phyloP scores from a whole-genome alignment of 352 stramenopile species.

The Pythium grandisporangium region DNA sequence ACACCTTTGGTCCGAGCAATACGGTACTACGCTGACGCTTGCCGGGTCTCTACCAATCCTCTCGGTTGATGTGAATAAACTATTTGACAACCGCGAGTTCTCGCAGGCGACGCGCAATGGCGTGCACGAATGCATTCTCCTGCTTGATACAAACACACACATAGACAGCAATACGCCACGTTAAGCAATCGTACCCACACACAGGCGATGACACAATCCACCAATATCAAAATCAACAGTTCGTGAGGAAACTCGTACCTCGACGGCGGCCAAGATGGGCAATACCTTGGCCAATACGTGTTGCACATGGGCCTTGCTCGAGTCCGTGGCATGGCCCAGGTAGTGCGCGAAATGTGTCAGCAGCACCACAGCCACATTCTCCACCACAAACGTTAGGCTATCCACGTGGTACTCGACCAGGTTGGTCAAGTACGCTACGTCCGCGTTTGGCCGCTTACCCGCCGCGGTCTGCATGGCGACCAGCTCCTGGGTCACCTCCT shows the following conservation, averaged over 20 bases:
- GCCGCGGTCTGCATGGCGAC: neutral
- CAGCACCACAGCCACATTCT: slow-evolving; percentile 72
- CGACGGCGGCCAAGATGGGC: slow-evolving; percentile 43
- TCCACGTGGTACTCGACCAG: slow-evolving; percentile 72
- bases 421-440: slow-evolving; percentile 31
- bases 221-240: too few species aligned
- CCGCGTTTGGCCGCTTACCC: slow-evolving; percentile 7
- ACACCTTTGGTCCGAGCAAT: too few species aligned
- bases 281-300: slow-evolving; percentile 65
- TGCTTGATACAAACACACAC: too few species aligned
- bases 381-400: slow-evolving; percentile 61
- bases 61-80: too few species aligned
- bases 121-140: slow-evolving; percentile 62
- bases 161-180: slow-evolving; percentile 3
- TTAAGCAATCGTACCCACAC: neutral
- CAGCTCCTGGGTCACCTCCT: slow-evolving; percentile 13
- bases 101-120: slow-evolving; percentile 52
- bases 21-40: too few species aligned
- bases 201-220: neutral
- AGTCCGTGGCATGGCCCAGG: slow-evolving; percentile 19
- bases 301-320: slow-evolving; percentile 22
- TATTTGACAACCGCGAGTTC: slow-evolving; percentile 28
- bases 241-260: slow-evolving; percentile 25
- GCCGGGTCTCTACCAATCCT: too few species aligned
- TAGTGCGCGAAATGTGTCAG: slow-evolving; percentile 67